Evolutionary conservation across 2,329 filamentous ascomycete genomes (phyloP), one percentile per base, ranked within the genome.

Genomic region (Parafenestella ontariensis): DNA sequence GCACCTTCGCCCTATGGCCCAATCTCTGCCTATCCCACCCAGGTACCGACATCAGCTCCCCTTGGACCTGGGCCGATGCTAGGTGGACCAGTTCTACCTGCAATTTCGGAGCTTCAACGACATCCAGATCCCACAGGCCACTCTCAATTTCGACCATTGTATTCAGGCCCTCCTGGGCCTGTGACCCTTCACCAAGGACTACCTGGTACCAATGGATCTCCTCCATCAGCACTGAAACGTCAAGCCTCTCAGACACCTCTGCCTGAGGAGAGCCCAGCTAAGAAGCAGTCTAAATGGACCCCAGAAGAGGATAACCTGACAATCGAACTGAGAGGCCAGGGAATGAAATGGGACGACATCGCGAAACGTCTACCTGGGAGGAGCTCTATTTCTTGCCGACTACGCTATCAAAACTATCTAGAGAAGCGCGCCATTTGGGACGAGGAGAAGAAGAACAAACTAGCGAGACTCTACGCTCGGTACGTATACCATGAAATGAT

Each of bases 261-360:
- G 15, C 65, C 69, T 6, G 72, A 75, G 21, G 73, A 74, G 46
- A 73, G 67, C 31, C 72, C 72, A 7, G 72, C 72, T n/a, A 76
- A 76, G 56, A 76, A 76, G 58, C 92, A 97, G 76, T 96, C 91
- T 72, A 98, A 98, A 77, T 98, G 95, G 95, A 96, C 91, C 5
- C 83, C 89, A 0, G 92, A 97, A 58, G 94, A 98, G 76, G 92
- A 98, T 76, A 87, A 90, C n/a, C 81, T 95, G 44, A 96, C 96
- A 66, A 96, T 97, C 68, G 91, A 96, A 75, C 85, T 98, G 58
- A 87, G 94, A 53, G 91, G 92, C 33, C 88, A 88, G 66, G 91
- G 91, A 8, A 96, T 97, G 92, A 98, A 98, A 74, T 98, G 94
- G 95, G 94, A 98, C 73, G 94, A 98, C 76, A 97, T 98, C 68